Percentiles rank a stretch among this genome's conserved stretches.
Evolutionary conservation across 1,284 basidiomycete genomes (phyloP).

Genomic region (Cutaneotrichosporon curvatum): DNA sequence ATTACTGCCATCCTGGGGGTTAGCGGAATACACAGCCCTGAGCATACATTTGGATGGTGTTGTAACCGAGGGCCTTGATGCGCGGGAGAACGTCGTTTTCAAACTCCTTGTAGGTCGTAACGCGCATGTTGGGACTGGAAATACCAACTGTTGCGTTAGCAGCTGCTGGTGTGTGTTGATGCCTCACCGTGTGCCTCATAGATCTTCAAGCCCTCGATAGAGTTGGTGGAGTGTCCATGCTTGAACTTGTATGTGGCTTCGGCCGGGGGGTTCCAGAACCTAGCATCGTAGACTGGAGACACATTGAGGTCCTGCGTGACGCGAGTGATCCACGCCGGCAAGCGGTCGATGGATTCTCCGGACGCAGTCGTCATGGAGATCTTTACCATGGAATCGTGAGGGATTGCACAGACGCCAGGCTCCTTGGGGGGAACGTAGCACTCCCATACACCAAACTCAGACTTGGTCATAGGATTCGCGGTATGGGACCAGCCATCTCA

Average conservation of each 20-base stretch:
- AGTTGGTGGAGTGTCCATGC: conserved; percentile 48
- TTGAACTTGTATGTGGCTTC: conserved; percentile 73
- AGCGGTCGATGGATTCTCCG: conserved; percentile 76
- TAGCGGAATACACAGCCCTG: not conserved
- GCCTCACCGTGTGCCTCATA: conserved; percentile 79
- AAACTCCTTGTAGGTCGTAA: conserved; percentile 95
- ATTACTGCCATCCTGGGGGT: conserved; percentile 75
- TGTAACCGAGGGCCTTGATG: conserved; percentile 88
- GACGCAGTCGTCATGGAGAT: conserved; percentile 75
- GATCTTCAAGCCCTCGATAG: conserved; percentile 61
- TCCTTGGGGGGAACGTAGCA: conserved; percentile 66
- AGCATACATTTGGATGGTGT: conserved; percentile 74
- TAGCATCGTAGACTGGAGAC: conserved; percentile 88
- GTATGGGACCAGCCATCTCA: conserved; percentile 82
- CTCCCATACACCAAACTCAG: conserved; percentile 90
- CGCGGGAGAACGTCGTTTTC: conserved; percentile 74
- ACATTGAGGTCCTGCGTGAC: conserved; percentile 88
- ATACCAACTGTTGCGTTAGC: conserved; percentile 65
- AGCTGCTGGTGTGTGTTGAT: not conserved
- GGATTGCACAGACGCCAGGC: conserved; percentile 70
- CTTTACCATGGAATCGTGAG: conserved; percentile 93
- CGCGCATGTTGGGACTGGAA: conserved; percentile 75
- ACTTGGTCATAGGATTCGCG: conserved; percentile 76
- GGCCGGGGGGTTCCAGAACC: conserved; percentile 93
- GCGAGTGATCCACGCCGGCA: conserved; percentile 89